These are phyloP conservation scores for Cryptosporidium parvum DNA, from an alignment of 169 alveolate genomes.

Conservation along the genomic window DNA sequence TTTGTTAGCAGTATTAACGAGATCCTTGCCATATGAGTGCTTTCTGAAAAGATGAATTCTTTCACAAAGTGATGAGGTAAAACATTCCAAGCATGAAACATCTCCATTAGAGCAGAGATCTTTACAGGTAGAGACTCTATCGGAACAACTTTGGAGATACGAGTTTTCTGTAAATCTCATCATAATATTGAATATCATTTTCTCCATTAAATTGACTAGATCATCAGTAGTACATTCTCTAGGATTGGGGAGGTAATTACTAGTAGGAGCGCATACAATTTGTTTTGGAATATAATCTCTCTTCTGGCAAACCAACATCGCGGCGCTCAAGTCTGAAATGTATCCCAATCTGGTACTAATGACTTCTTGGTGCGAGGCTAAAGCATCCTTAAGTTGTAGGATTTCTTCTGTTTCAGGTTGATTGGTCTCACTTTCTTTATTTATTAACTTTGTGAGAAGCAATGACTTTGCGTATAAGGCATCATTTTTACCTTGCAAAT, in stretches of 20 bases:
- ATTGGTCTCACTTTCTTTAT: background rate
- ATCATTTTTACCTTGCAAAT: conserved; percentile 30
- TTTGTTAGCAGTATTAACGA: background rate
- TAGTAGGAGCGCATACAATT: background rate
- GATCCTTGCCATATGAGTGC: conserved; percentile 9
- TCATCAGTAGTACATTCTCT: conserved; percentile 3
- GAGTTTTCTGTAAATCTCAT: conserved; percentile 26
- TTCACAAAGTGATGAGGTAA: conserved; percentile 14
- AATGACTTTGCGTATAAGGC: conserved; percentile 10
- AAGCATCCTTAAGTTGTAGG: background rate
- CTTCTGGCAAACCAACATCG: conserved; percentile 7
- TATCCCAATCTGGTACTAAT: background rate
- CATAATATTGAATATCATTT: background rate
- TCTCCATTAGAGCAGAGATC: conserved; percentile 5
- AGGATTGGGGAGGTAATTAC: background rate
- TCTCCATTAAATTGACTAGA: background rate
- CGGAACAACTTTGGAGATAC: conserved; percentile 3
- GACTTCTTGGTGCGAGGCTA: background rate
- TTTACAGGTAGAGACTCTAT: background rate
- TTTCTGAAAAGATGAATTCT: conserved; percentile 6
- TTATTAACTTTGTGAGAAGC: conserved; percentile 1
- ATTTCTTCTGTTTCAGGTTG: background rate
- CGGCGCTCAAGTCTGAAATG: background rate
- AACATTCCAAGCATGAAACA: background rate
- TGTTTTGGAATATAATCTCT: conserved; percentile 20